These are phyloP conservation scores for Hymenoscyphus salicellus DNA, from an alignment of 2,329 filamentous ascomycete species.

Conservation along the genomic window DNA sequence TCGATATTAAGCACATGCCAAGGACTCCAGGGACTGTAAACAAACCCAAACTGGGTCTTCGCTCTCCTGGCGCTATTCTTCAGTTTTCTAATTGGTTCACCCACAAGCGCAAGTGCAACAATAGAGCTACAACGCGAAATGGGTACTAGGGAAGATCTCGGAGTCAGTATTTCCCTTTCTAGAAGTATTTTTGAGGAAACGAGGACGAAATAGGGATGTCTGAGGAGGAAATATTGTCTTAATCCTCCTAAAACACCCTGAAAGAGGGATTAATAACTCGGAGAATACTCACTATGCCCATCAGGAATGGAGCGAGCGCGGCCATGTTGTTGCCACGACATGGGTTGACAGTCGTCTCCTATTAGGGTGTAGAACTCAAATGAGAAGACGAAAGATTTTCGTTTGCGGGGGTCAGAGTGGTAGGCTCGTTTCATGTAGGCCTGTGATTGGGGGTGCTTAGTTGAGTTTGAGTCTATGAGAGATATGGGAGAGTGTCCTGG, in stretches of 20 bases:
- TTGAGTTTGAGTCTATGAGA: too few relatives aligned
- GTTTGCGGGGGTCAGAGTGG: conserved; percentile 43
- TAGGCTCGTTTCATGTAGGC: conserved; percentile 23
- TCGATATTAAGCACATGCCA: conserved; percentile 60
- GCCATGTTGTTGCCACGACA: conserved; percentile 59
- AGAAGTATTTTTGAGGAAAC: too few relatives aligned
- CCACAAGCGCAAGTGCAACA: conserved; percentile 55
- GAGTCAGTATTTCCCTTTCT: too few relatives aligned
- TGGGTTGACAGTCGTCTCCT: conserved; percentile 52
- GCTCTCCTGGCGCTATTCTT: conserved; percentile 49
- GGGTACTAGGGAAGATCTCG: too few relatives aligned
- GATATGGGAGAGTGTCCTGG: too few relatives aligned
- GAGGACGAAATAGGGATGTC: too few relatives aligned
- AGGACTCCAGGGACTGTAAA: conserved; percentile 57
- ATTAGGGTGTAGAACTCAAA: conserved; percentile 66
- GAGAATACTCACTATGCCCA: too few relatives aligned
- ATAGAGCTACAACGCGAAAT: conserved; percentile 58
- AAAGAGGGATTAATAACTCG: too few relatives aligned
- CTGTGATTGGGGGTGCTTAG: not conserved
- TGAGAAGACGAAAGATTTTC: conserved; percentile 58
- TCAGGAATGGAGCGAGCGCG: conserved; percentile 39
- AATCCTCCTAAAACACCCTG: too few relatives aligned
- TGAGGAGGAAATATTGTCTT: too few relatives aligned
- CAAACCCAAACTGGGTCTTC: conserved; percentile 47
- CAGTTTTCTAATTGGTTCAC: conserved; percentile 48